Evolutionary conservation across 371 early-diverging fungal genomes (phyloP).

Genomic region (Rhizopus arrhizus): DNA sequence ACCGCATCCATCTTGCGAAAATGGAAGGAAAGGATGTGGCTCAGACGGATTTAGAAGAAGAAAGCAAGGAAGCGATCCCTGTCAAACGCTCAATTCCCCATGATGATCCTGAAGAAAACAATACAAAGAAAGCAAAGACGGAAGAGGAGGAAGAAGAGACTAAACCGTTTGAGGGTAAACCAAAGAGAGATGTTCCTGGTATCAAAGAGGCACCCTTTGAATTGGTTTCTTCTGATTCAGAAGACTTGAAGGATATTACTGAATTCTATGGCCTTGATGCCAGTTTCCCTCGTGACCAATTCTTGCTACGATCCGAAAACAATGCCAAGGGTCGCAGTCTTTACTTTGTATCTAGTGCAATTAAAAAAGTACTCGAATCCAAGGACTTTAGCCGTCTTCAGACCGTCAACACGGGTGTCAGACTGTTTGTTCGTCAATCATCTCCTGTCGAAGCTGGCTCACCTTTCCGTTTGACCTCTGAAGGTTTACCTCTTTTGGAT

Average conservation of each 20-base stretch:
- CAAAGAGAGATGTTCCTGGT: conserved; percentile 53
- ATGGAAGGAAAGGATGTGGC: conserved; percentile 22
- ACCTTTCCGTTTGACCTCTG: conserved; percentile 77
- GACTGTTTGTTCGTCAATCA: conserved; percentile 78
- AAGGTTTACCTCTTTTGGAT: conserved; percentile 74
- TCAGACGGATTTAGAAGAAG: conserved; percentile 29
- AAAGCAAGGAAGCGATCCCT: conserved; percentile 23
- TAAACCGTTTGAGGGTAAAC: conserved; percentile 30
- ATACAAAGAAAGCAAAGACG: conserved; percentile 23
- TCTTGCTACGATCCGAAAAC: conserved; percentile 79
- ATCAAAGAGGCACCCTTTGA: conserved; percentile 79
- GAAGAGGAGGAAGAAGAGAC: conserved; percentile 23
- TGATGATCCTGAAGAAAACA: conserved; percentile 8
- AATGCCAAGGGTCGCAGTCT: conserved; percentile 71
- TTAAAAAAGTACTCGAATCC: conserved; percentile 71
- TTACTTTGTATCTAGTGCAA: conserved; percentile 79
- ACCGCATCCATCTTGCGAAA: conserved; percentile 42
- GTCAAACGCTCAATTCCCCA: conserved; percentile 21
- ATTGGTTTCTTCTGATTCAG: conserved; percentile 59
- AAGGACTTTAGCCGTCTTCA: conserved; percentile 70
- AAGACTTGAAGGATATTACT: conserved; percentile 59
- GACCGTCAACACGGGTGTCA: conserved; percentile 89
- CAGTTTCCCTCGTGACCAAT: conserved; percentile 77
- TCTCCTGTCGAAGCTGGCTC: conserved; percentile 57
- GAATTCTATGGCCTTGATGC: conserved; percentile 72